Base-by-base conservation (phyloP, 2,329 filamentous ascomycete species). In the Fusarium cicatricum region DNA sequence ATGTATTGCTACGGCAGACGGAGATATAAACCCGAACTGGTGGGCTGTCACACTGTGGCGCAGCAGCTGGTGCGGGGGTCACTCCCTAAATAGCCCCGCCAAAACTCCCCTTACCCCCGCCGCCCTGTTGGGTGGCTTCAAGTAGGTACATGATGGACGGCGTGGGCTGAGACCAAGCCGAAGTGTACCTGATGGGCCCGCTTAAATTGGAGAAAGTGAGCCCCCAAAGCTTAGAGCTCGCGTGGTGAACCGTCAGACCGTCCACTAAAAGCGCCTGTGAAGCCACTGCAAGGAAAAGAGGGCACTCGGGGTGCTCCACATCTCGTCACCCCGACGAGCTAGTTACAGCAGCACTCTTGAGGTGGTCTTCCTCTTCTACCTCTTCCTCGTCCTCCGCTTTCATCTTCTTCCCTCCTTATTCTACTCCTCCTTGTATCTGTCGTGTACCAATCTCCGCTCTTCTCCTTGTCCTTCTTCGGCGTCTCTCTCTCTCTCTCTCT, bases 301-400 rank as follows among this genome's bases (percentile, higher is more conserved):
- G 32, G 10, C 11, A 42, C 21, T 23, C 21, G 2, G 40, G 40
- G 8, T 31, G 64, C 50, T 62, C 64, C 64, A 66, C 62, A 58
- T 46, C 47, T 66, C 53, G 62, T 67, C 64, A 65, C 53, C 61
- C 53, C 60, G 55, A 66, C 57, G 48, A 56, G 59, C 45, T 59
- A 59, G 45, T 42, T 26, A 38, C 53, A 31, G 40, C 48, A 41
- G 41, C 46, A 33, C 37, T 16, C 46, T 59, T n/a, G n/a, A n/a
- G n/a, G n/a, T n/a, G 23, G 37, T 56, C 55, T 54, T 54, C 55
- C 55, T 51, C 52, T 46, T 57, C 52, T 46, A 49, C 36, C 36
- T 54, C 41, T 36, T 52, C 48, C 47, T 40, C 39, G 14, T 50
- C 38, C 28, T 44, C 41, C 42, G 33, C 48, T 60, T 55, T 31